phyloP scores from a whole-genome alignment of 306 rosid genomes.

The Carpinus fangiana region DNA sequence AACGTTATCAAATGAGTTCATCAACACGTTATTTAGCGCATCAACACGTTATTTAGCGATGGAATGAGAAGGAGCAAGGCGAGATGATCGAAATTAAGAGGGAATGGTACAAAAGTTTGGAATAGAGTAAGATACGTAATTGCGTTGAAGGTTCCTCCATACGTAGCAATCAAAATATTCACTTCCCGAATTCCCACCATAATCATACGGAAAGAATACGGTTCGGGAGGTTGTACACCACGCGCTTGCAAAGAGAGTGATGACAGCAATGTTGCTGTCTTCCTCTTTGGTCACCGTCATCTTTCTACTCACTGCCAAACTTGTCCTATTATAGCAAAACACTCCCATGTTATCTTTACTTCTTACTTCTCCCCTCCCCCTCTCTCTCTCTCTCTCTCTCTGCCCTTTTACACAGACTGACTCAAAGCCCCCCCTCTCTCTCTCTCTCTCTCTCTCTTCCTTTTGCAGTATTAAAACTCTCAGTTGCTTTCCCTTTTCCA shows the following conservation, averaged over 20 bases:
- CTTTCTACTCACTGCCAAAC: constrained; percentile 66
- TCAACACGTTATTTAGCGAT: too few relatives aligned
- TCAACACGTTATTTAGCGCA: too few relatives aligned
- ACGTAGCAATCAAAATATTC: too few relatives aligned
- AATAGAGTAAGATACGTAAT: too few relatives aligned
- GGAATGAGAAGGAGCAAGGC: too few relatives aligned
- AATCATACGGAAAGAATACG: neutral
- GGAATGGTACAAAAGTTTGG: too few relatives aligned
- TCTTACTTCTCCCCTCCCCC: constrained; percentile 17
- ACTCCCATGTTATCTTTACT: constrained; percentile 27
- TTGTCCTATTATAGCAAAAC: constrained; percentile 68
- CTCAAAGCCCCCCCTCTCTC: neutral
- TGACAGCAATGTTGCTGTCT: constrained; percentile 24
- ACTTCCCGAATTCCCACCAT: too few relatives aligned
- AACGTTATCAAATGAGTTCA: too few relatives aligned
- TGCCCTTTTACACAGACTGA: constrained; percentile 29
- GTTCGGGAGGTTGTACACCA: neutral
- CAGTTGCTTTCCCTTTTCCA: constrained; percentile 38
- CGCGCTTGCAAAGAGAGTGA: constrained; percentile 47
- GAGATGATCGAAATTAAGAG: too few relatives aligned
- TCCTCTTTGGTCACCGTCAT: constrained; percentile 78
- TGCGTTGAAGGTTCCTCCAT: too few relatives aligned
- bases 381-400: neutral
- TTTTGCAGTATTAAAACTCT: constrained; percentile 29
- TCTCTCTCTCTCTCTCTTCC: constrained; percentile 6